A percentile compares a stretch with the other conserved stretches of the same genome.
Conservation (phyloP, 2,329 filamentous ascomycete genomes). For the Ascochyta rabiei region DNA sequence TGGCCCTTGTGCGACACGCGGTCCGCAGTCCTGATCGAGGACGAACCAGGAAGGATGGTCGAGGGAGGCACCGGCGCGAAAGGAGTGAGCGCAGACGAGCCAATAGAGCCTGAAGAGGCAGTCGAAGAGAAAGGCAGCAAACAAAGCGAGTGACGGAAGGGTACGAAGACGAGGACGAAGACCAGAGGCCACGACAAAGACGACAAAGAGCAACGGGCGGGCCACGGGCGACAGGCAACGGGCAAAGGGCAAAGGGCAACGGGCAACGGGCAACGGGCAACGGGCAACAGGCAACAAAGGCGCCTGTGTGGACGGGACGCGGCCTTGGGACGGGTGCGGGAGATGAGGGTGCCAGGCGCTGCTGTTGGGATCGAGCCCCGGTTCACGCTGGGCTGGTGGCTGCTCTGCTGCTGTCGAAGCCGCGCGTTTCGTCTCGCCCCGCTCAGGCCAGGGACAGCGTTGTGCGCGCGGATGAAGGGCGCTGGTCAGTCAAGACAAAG, state of each 20-base stretch:
- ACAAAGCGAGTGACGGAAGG: conserved; percentile 8
- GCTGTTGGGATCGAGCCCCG: conserved; percentile 15
- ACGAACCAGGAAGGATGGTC: conserved; percentile 1
- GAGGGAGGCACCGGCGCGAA: conserved; percentile 8
- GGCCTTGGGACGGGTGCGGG: conserved; percentile 12
- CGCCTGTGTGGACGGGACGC: conserved; percentile 12
- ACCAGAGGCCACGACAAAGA: too few species aligned
- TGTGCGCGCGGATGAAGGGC: conserved; percentile 12
- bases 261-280: too few species aligned
- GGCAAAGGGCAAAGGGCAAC: too few species aligned
- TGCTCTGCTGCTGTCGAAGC: conserved; percentile 6
- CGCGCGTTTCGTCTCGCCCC: conserved; percentile 19
- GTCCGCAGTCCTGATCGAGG: conserved; percentile 9
- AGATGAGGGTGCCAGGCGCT: conserved; percentile 17
- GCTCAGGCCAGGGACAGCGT: conserved; percentile 10
- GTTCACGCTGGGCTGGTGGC: neutral
- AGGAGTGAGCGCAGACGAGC: conserved; percentile 13
- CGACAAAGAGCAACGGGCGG: conserved; percentile 8
- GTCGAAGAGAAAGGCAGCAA: conserved; percentile 11
- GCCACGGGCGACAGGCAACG: too few species aligned
- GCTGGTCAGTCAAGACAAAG: conserved; percentile 4
- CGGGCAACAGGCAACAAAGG: neutral
- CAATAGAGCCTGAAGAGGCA: conserved; percentile 16
- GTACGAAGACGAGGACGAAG: neutral
- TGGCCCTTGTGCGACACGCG: conserved; percentile 6